These are phyloP conservation scores for Salvia sclarea DNA, from an alignment of 305 asterid genomes.

Conservation along the genomic window DNA sequence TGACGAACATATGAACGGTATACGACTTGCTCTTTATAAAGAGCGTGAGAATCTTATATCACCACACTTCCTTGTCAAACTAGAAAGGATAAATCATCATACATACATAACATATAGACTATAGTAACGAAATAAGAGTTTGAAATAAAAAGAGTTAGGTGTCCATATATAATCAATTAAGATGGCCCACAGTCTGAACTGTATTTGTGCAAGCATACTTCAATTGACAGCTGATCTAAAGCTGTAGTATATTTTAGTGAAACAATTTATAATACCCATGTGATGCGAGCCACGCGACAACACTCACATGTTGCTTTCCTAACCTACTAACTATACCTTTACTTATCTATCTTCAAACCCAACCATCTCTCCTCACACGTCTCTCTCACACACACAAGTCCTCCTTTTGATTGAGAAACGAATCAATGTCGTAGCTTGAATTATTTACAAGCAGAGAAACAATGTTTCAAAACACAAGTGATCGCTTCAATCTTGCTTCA, in stretches of 20 bases:
- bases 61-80: too few relatives aligned
- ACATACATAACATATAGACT: too few relatives aligned
- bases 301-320: conserved; percentile 16
- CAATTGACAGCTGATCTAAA: conserved; percentile 25
- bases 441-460: too few relatives aligned
- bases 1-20: too few relatives aligned
- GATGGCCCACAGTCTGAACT: background rate
- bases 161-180: too few relatives aligned
- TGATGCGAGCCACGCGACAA: conserved; percentile 16
- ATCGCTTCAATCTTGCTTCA: too few relatives aligned
- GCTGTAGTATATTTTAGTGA: background rate
- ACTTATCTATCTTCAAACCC: background rate
- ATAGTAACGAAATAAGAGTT: too few relatives aligned
- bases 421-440: conserved; percentile 23
- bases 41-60: too few relatives aligned
- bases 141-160: background rate
- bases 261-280: conserved; percentile 5
- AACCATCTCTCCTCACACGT: background rate
- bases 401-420: conserved; percentile 10
- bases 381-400: background rate
- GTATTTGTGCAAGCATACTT: conserved; percentile 4
- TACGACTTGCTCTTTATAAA: too few relatives aligned
- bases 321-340: too few relatives aligned
- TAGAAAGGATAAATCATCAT: too few relatives aligned
- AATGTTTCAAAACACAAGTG: too few relatives aligned